A percentile compares a stretch with the other conserved stretches of the same genome.
These are phyloP conservation scores for Chlorella ohadii DNA, from an alignment of 139 green algal genomes.

Conservation along the genomic window DNA sequence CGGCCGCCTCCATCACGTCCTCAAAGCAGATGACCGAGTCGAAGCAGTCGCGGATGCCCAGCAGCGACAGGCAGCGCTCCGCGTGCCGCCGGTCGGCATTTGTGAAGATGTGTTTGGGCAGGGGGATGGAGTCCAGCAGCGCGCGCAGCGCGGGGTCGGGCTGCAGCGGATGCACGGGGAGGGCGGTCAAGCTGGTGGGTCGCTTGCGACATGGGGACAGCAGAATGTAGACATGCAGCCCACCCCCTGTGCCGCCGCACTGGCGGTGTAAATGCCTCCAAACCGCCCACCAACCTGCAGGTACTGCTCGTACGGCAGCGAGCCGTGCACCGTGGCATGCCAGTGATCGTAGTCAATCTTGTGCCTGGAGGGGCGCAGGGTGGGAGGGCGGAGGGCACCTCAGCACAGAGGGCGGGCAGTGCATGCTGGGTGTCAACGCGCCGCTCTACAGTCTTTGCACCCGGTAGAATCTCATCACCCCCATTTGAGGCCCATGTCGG, in stretches of 20 bases:
- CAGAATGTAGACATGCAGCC: too few relatives aligned
- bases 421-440: too few relatives aligned
- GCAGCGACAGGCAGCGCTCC: conserved; percentile 62
- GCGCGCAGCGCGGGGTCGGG: conserved; percentile 21
- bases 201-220: background rate
- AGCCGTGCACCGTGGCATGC: conserved; percentile 74
- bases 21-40: conserved; percentile 81
- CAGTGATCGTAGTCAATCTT: conserved; percentile 79
- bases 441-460: too few relatives aligned
- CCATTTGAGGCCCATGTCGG: too few relatives aligned
- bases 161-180: background rate
- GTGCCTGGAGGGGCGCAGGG: too few relatives aligned
- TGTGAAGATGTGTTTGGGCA: conserved; percentile 83
- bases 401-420: too few relatives aligned
- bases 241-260: too few relatives aligned
- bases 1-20: conserved; percentile 59
- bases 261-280: too few relatives aligned
- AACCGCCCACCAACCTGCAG: conserved; percentile 50
- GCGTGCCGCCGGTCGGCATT: conserved; percentile 84
- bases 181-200: background rate
- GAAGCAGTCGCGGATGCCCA: conserved; percentile 83
- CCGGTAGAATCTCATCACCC: too few relatives aligned
- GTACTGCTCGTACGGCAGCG: conserved; percentile 66
- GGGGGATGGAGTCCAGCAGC: conserved; percentile 46
- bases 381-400: too few relatives aligned